Evolutionary conservation across 108 stramenopile species (phyloP), one percentile per base, ranked within the genome.

Genomic region (Fistulifera pelliculosa): DNA sequence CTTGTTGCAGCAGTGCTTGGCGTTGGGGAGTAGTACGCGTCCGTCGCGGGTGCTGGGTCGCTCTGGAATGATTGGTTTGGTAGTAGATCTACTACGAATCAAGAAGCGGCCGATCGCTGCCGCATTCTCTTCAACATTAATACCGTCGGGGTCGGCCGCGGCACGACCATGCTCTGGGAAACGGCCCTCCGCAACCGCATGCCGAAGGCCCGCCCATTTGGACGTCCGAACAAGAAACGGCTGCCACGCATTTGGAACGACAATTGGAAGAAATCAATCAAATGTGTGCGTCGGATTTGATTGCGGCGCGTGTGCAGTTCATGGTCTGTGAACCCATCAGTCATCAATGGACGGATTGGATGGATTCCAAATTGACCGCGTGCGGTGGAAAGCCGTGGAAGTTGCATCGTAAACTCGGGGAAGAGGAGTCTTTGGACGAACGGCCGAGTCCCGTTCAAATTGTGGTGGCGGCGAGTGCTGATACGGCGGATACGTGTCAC

Each of bases 111-210:
- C 17, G 89, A 90, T 76, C 84, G 89, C 27, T 90, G 89, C 64
- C 89, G 89, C 19, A 69, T 90, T 40, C 64, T 90, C 38, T 83
- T 90, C 51, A 64, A 82, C 18, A 40, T 90, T n/a, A 90, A 86
- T 54, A 90, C 83, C 17, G 89, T 86, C 1, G 89, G 89, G 14
- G 89, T 76, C 11, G 83, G 85, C 42, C 74, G 84, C 8, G 80
- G 80, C 54, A 77, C 82, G 1, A 86, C 85, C 1, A 84, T 90
- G 70, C 67, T 90, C 14, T 90, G 89, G 89, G 89, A 90, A 61
- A 90, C 89, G 1, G 59, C 66, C 87, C 87, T 13, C 85, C 85
- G 17, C 27, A 51, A 2, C 54, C 57, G 1, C 54, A 82, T 58
- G 67, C 76, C 18, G 69, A 81, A 17, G 78, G 74, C 17, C 83